Evolutionary conservation across 805 yeast genomes (phyloP), one percentile per base, ranked within the genome.

Genomic region (Monosporozyma aquatica): DNA sequence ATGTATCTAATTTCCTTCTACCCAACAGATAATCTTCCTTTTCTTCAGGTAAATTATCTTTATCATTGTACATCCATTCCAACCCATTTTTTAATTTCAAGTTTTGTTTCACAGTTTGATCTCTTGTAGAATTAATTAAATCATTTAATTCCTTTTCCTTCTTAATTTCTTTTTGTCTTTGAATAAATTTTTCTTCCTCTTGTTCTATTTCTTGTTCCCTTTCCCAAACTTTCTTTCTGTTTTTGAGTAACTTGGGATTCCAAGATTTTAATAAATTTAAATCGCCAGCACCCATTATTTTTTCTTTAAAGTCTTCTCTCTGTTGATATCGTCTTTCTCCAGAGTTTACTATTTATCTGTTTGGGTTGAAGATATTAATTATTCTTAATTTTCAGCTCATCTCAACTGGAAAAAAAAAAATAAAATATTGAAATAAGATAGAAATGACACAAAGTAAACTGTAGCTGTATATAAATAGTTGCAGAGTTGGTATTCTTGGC

Each of bases 231-330:
- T 80, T 83, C 50, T 80, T 80, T 63, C 81, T 87, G 68, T 90
- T 90, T 59, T 82, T 84, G 57, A 84, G 68, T 40, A 86, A 69
- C 37, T 82, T 89, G 2, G 98, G 97, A 61, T 90, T 87, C 98
- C 97, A 90, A 47, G 97, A 90, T 60, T 90, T 90, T 66, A 90
- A 83, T 43, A 89, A 63, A 59, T 90, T 90, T 48, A 90, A 70
- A 61, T 89, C 95, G 5, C 87, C 85, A 1, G 87, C 84, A 59
- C 39, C 39, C 39, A 37, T 26, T 26, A 11, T 26, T 26, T 26
- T 26, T 26, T 26, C 28, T 11, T 26, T 8, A 5, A 26, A 26
- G 28, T n/a, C n/a, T n/a, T n/a, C n/a, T n/a, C n/a, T n/a, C n/a
- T n/a, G n/a, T n/a, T n/a, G n/a, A n/a, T n/a, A n/a, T n/a, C n/a